Conservation (phyloP, 345 rosid species). For the Noccaea caerulescens region DNA sequence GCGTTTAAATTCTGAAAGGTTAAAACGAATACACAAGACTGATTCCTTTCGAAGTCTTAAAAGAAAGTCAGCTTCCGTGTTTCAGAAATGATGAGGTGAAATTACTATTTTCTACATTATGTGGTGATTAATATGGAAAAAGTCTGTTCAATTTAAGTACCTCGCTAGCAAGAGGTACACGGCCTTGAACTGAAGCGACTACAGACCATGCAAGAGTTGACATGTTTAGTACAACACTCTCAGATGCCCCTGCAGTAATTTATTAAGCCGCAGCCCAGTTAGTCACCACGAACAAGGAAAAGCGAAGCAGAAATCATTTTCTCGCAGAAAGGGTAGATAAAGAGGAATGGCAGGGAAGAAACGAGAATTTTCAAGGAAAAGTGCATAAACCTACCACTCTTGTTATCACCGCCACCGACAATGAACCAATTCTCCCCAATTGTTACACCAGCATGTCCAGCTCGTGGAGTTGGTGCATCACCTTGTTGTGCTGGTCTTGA, state of each 20-base stretch:
- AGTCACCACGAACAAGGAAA: neutral
- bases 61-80: constrained; percentile 4
- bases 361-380: constrained; percentile 28
- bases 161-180: constrained; percentile 98
- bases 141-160: constrained; percentile 46
- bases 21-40: constrained; percentile 21
- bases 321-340: neutral
- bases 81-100: constrained; percentile 23
- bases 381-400: constrained; percentile 64
- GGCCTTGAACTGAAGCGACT: constrained; percentile 83
- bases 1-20: neutral
- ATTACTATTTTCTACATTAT: constrained; percentile 4
- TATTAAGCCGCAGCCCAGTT: constrained; percentile 12
- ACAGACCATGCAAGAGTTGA: constrained; percentile 94
- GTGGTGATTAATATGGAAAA: neutral
- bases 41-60: constrained; percentile 1
- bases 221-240: constrained; percentile 94
- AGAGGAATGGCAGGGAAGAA: constrained; percentile 17
- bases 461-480: constrained; percentile 83
- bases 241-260: constrained; percentile 77
- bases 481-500: constrained; percentile 94
- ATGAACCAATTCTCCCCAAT: constrained; percentile 99
- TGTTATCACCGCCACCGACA: constrained; percentile 99
- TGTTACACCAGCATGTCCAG: constrained; percentile 97
- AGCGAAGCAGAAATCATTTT: constrained; percentile 16